Conservation (phyloP, 2,329 filamentous ascomycete genomes). For the Chlorencoelia australis region DNA sequence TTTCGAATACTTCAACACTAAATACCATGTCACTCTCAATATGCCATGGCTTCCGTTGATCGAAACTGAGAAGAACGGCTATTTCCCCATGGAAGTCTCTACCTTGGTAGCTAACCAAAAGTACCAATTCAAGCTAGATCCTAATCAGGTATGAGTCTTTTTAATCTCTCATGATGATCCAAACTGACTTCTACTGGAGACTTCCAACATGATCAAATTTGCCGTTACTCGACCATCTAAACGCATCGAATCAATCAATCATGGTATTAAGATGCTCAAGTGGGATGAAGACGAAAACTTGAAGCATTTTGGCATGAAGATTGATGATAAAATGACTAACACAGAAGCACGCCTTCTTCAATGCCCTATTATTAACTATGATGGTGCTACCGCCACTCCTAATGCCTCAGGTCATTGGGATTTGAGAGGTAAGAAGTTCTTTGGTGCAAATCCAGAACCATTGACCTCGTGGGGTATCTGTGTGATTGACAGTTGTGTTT, state of each 20-base stretch:
- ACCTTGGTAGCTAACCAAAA: conserved; percentile 43
- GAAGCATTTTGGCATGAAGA: conserved; percentile 60
- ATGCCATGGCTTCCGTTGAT: conserved; percentile 45
- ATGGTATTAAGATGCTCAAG: conserved; percentile 55
- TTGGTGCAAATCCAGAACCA: conserved; percentile 47
- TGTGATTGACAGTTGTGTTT: conserved; percentile 48
- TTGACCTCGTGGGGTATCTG: conserved; percentile 70
- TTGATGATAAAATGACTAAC: conserved; percentile 53
- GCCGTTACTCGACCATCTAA: conserved; percentile 67
- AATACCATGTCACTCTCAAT: conserved; percentile 42
- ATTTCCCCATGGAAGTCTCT: conserved; percentile 54
- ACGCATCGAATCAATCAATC: conserved; percentile 58
- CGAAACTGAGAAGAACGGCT: conserved; percentile 41
- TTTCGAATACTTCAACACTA: conserved; percentile 44
- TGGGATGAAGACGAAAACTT: conserved; percentile 64
- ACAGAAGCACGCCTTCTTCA: conserved; percentile 63
- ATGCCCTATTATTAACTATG: conserved; percentile 61
- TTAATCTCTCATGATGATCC: background rate
- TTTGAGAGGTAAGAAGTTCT: conserved; percentile 71
- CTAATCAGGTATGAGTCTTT: conserved; percentile 29
- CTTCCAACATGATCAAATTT: conserved; percentile 82
- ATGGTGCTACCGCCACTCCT: conserved; percentile 41
- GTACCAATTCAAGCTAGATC: conserved; percentile 52
- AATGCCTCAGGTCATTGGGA: conserved; percentile 73
- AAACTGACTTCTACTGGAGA: conserved; percentile 40